phyloP scores from a whole-genome alignment of 495 filamentous ascomycete species.

The Penicillium soppii region DNA sequence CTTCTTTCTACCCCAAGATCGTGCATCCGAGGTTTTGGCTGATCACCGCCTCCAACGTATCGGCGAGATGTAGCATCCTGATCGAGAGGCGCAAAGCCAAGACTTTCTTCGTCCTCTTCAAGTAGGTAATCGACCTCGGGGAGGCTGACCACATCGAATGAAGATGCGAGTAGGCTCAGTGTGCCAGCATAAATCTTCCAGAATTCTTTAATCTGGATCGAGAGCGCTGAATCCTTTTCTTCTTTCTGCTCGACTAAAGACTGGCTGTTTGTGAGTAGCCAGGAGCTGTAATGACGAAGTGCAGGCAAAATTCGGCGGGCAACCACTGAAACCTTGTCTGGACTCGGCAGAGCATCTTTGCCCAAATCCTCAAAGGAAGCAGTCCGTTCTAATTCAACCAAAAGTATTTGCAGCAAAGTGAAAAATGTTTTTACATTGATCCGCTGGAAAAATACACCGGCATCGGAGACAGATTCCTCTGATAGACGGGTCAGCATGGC shows the following conservation, averaged over 20 bases:
- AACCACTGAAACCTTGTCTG: slow-evolving; percentile 60
- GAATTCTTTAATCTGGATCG: slow-evolving; percentile 61
- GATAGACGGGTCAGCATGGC: slow-evolving; percentile 22
- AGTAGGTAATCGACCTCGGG: slow-evolving; percentile 65
- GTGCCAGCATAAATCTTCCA: slow-evolving; percentile 72
- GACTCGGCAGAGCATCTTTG: slow-evolving; percentile 29
- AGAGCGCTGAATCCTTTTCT: slow-evolving; percentile 55
- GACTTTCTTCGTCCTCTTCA: slow-evolving; percentile 72
- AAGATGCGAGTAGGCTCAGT: slow-evolving; percentile 61
- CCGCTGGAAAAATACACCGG: slow-evolving; percentile 71
- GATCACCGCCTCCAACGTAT: slow-evolving; percentile 44
- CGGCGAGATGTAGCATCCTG: slow-evolving; percentile 48
- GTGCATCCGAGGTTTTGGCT: slow-evolving; percentile 54
- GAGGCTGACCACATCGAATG: slow-evolving; percentile 57
- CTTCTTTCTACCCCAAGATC: slow-evolving; percentile 56
- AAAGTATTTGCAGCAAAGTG: slow-evolving; percentile 70
- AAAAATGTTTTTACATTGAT: slow-evolving; percentile 82
- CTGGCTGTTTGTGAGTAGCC: slow-evolving; percentile 57
- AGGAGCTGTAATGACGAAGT: slow-evolving; percentile 71
- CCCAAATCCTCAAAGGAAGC: slow-evolving; percentile 45
- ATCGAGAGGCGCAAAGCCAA: slow-evolving; percentile 70
- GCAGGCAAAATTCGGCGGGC: slow-evolving; percentile 66
- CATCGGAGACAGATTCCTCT: slow-evolving; percentile 46
- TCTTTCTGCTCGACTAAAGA: slow-evolving; percentile 52
- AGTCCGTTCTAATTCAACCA: slow-evolving; percentile 62